Evolutionary conservation across 2,329 filamentous ascomycete genomes (phyloP).

Genomic region (Clonostachys rosea): DNA sequence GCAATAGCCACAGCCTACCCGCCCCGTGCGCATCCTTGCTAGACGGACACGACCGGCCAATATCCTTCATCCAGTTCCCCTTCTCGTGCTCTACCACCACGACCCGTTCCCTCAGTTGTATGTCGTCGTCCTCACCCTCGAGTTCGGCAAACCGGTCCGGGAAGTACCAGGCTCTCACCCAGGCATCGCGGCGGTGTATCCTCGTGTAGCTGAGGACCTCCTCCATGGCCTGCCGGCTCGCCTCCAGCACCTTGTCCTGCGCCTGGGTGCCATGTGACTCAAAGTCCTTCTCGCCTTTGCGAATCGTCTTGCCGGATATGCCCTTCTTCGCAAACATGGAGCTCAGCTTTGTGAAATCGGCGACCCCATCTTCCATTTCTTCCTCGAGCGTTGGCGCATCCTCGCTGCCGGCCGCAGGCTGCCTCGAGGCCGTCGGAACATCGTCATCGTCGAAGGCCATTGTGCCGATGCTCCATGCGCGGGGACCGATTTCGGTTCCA

Average conservation of each 20-base stretch:
- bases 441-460: slow-evolving; percentile 42
- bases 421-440: slow-evolving; percentile 17
- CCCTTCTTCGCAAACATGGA: slow-evolving; percentile 45
- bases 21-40: slow-evolving; percentile 48
- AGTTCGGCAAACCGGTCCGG: slow-evolving; percentile 43
- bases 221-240: slow-evolving; percentile 84
- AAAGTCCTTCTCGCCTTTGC: slow-evolving; percentile 95
- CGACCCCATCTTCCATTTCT: slow-evolving; percentile 63
- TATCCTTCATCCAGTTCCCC: slow-evolving; percentile 68
- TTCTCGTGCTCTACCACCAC: slow-evolving; percentile 69
- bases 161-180: slow-evolving; percentile 69
- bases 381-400: slow-evolving; percentile 37
- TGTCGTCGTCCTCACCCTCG: slow-evolving; percentile 16
- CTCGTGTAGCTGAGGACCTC: slow-evolving; percentile 76
- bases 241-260: slow-evolving; percentile 73
- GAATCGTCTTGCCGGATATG: slow-evolving; percentile 62
- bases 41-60: slow-evolving; percentile 62
- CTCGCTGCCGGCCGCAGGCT: slow-evolving; percentile 11
- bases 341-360: slow-evolving; percentile 77
- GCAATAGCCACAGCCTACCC: slow-evolving; percentile 75
- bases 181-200: slow-evolving; percentile 63
- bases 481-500: too few species aligned
- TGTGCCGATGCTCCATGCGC: background rate
- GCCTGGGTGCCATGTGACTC: slow-evolving; percentile 84
- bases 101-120: slow-evolving; percentile 40